Base-by-base conservation (phyloP, 2,329 filamentous ascomycete species). In the Fusarium buharicum region DNA sequence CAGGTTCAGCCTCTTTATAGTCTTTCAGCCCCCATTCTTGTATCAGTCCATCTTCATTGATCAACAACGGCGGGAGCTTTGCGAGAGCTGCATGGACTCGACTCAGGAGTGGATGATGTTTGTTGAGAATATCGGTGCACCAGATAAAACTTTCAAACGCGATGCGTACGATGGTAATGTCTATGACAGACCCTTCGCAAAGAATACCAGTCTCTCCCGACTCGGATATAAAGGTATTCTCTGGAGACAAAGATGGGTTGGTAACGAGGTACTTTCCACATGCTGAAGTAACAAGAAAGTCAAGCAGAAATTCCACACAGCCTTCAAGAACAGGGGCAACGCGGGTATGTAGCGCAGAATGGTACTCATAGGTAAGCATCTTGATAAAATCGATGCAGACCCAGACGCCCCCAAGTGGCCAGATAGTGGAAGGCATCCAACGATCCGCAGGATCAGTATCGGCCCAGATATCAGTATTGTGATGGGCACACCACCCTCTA, bases 1-100 rank as follows among this genome's bases (percentile, higher is more conserved):
- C 81, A 0, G 77, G 79, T 43, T 83, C 81, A 4, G 74, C 70
- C 56, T 75, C 78, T 10, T 67, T 59, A 37, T 77, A 75, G 7
- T 80, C 70, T 13, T 73, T 64, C 10, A 70, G 7, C 0, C 69
- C 70, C 77, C 77, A 81, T 69, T 81, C 78, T 20, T 78, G 76
- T 11, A 81, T 73, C 11, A 71, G 38, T 3, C 67, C 59, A 10
- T 59, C 36, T 3, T 46, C 20, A n/a, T 68, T 62, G 10, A 69
- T 38, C 1, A 40, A 36, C 3, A 72, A 48, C 0, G 56, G 61
- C 0, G 67, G 54, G 0, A 71, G 39, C 3, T 44, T 58, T 2
- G 41, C 33, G 0, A 66, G 44, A 0, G 64, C 44, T 2, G 49
- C 17, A 3, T 55, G 37, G 0, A 69, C 51, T 14, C 54, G 28